Percentiles rank a stretch among this genome's conserved stretches.
These are phyloP conservation scores for Dalbergia cultrata DNA, from an alignment of 306 rosid genomes.

Conservation along the genomic window DNA sequence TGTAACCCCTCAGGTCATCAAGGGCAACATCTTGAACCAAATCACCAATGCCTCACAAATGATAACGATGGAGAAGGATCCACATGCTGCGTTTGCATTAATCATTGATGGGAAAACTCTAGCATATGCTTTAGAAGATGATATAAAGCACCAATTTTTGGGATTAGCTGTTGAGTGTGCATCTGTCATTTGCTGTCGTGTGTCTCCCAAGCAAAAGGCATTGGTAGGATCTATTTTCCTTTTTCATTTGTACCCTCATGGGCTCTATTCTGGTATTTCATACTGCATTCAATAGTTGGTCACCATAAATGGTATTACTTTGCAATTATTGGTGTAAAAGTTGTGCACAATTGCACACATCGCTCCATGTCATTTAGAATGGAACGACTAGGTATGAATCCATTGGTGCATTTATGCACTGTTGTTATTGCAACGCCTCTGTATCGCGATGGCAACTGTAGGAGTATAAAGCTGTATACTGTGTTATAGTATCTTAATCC, in stretches of 20 bases:
- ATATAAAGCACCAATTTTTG: constrained; percentile 84
- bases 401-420: constrained; percentile 31
- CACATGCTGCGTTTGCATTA: constrained; percentile 97
- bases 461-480: constrained; percentile 17
- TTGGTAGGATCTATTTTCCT: constrained; percentile 65
- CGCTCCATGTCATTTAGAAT: constrained; percentile 31
- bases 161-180: constrained; percentile 95
- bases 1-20: constrained; percentile 71
- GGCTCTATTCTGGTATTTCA: constrained; percentile 21
- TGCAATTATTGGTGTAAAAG: constrained; percentile 30
- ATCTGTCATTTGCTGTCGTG: constrained; percentile 96
- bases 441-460: constrained; percentile 25
- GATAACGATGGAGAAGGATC: constrained; percentile 92
- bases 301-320: constrained; percentile 28
- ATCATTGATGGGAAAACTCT: constrained; percentile 97
- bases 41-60: constrained; percentile 82
- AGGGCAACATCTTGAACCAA: constrained; percentile 83
- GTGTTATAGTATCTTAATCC: constrained; percentile 27
- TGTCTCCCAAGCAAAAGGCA: constrained; percentile 98
- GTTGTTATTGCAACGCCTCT: constrained; percentile 27
- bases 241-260: constrained; percentile 16
- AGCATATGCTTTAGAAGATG: constrained; percentile 80
- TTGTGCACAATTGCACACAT: constrained; percentile 13
- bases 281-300: constrained; percentile 38
- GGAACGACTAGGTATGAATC: constrained; percentile 19